Conservation (phyloP, 495 filamentous ascomycete genomes). For the Neurospora discreta region DNA sequence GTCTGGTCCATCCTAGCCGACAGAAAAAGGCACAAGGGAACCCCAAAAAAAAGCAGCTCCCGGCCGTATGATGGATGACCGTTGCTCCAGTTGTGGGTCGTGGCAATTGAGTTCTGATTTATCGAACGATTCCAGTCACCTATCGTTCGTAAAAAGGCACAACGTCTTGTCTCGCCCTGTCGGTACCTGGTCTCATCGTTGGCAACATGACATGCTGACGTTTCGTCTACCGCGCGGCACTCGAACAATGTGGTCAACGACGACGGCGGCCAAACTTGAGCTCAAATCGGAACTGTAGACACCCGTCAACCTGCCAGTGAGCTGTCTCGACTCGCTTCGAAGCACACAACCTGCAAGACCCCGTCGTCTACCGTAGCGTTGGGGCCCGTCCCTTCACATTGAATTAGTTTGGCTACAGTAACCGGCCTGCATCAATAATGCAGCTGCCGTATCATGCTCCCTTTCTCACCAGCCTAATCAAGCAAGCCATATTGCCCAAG, state of each 20-base stretch:
- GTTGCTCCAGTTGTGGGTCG: background rate
- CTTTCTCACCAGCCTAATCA: constrained; percentile 9
- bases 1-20: background rate
- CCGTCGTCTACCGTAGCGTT: background rate
- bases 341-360: background rate
- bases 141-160: background rate
- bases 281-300: background rate
- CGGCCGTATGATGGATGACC: background rate
- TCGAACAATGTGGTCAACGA: background rate
- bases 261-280: background rate
- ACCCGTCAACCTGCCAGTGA: background rate
- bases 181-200: background rate
- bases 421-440: constrained; percentile 5
- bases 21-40: background rate
- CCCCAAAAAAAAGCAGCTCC: background rate
- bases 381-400: background rate
- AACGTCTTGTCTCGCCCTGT: background rate
- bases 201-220: background rate
- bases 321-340: background rate
- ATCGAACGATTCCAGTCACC: background rate
- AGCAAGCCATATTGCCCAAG: constrained; percentile 1
- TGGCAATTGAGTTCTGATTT: background rate
- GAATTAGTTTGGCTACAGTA: background rate
- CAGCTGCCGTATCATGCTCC: constrained; percentile 4
- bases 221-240: background rate